Conservation (phyloP, 495 filamentous ascomycete species). For the Penicillium daleae region DNA sequence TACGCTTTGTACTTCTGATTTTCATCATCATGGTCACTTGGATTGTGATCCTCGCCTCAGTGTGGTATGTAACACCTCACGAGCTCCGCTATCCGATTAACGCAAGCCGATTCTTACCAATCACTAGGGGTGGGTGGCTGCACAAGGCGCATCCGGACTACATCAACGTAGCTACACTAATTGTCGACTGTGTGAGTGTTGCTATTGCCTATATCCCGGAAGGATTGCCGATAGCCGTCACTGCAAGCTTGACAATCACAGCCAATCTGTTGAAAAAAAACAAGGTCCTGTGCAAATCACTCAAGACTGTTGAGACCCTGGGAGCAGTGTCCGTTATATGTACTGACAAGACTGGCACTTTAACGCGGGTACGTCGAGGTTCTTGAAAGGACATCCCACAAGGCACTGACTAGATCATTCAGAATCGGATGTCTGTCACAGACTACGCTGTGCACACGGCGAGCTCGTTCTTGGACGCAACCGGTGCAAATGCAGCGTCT, state of each 20-base stretch:
- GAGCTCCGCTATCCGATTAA: not conserved
- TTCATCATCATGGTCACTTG: slow-evolving; percentile 54
- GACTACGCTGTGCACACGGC: slow-evolving; percentile 43
- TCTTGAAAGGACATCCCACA: not conserved
- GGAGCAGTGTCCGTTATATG: slow-evolving; percentile 70
- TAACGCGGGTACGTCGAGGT: slow-evolving; percentile 52
- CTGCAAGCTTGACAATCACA: slow-evolving; percentile 57
- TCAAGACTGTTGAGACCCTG: slow-evolving; percentile 71
- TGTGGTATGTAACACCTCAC: slow-evolving; percentile 49
- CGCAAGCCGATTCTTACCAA: not conserved
- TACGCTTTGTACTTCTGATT: slow-evolving; percentile 67
- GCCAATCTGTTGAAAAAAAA: slow-evolving; percentile 65
- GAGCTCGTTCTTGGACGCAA: slow-evolving; percentile 38
- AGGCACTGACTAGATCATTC: not conserved
- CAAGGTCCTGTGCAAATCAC: slow-evolving; percentile 66
- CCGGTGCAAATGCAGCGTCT: slow-evolving; percentile 40
- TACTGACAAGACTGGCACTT: slow-evolving; percentile 71
- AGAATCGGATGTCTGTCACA: slow-evolving; percentile 65
- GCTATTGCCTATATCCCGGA: slow-evolving; percentile 73
- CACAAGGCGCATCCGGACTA: slow-evolving; percentile 58
- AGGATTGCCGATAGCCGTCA: slow-evolving; percentile 66
- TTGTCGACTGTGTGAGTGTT: slow-evolving; percentile 65
- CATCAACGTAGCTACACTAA: slow-evolving; percentile 67
- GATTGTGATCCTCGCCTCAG: slow-evolving; percentile 59
- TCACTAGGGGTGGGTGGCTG: slow-evolving; percentile 61